Conservation (phyloP, 192 early-diverging fungal genomes). For the Umbelopsis ramanniana region DNA sequence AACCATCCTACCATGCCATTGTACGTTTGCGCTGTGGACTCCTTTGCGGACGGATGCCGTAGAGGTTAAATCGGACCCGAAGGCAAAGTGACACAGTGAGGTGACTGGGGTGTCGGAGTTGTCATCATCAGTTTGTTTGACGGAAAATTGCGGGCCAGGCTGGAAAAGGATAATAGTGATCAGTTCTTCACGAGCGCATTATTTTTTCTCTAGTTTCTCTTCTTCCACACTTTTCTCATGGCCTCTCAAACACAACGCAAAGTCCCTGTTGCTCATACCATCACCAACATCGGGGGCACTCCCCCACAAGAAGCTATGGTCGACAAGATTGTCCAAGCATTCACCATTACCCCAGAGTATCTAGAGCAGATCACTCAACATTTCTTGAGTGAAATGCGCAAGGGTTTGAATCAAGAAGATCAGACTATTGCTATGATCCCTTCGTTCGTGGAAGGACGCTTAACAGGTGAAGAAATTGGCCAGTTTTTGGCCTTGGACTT, state of each 20-base stretch:
- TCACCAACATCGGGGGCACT: slow-evolving; percentile 46
- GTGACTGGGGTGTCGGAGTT: slow-evolving; percentile 12
- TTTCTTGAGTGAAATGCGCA: slow-evolving; percentile 66
- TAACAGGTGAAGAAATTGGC: slow-evolving; percentile 81
- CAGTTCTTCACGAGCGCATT: neutral
- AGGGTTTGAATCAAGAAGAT: slow-evolving; percentile 62
- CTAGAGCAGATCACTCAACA: slow-evolving; percentile 60
- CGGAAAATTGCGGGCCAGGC: slow-evolving; percentile 20
- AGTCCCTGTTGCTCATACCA: slow-evolving; percentile 32
- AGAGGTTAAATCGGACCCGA: no score
- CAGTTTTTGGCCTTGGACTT: slow-evolving; percentile 90
- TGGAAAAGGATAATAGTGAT: slow-evolving; percentile 16
- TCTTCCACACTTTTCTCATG: neutral
- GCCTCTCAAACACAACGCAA: slow-evolving; percentile 8
- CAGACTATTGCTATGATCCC: slow-evolving; percentile 85
- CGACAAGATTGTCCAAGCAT: slow-evolving; percentile 49
- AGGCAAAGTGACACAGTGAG: neutral
- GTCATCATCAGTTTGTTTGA: neutral
- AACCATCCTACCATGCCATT: no score
- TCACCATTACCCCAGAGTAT: slow-evolving; percentile 59
- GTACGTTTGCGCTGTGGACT: no score
- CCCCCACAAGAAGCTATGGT: slow-evolving; percentile 58
- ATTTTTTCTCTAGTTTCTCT: neutral
- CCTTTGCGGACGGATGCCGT: no score
- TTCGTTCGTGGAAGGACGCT: slow-evolving; percentile 77